Evolutionary conservation across 768 basidiomycete genomes (phyloP), one percentile per base, ranked within the genome.

Genomic region (Mrakia gelida): DNA sequence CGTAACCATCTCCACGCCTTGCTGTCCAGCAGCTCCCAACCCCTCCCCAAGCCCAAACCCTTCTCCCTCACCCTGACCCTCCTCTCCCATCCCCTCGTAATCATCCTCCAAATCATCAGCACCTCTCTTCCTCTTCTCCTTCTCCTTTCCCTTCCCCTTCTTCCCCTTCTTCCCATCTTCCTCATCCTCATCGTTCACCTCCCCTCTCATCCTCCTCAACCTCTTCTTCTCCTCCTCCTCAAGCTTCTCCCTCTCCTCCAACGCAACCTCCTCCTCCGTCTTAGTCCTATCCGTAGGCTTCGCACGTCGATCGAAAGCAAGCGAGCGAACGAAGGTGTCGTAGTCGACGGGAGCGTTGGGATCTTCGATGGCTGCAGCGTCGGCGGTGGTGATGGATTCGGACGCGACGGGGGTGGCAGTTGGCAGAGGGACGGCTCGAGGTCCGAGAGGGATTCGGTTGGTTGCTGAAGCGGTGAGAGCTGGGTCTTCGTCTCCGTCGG

Each of bases 71-170:
- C 76, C 76, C 45, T 71, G 52, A 41, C 75, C 79, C 23, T 71
- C 77, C 34, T 75, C 81, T 26, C 62, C 67, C 63, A 52, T 71
- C 8, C 71, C 77, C 63, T 72, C 79, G 75, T 83, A 94, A 82
- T 95, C 94, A 81, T 96, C 95, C n/a, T 93, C 94, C 63, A 96
- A 84, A 82, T 97, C 95, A 84, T 98, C 96, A 0, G 89, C 93
- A 23, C 75, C 79, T 43, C 75, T 75, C 73, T 77, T 80, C 72
- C 73, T 71, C 41, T 54, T 75, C 75, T 68, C 79, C 52, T 56
- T 52, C 59, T 30, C 86, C 83, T 59, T 59, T 1, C 59, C 59
- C 6, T 84, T 84, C 81, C 81, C 56, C 83, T 86, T 80, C 16
- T 81, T 70, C 63, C 80, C 80, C 76, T 82, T 84, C 70, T 81